Conservation (phyloP, 2,329 filamentous ascomycete genomes). For the Paraphoma sp. region DNA sequence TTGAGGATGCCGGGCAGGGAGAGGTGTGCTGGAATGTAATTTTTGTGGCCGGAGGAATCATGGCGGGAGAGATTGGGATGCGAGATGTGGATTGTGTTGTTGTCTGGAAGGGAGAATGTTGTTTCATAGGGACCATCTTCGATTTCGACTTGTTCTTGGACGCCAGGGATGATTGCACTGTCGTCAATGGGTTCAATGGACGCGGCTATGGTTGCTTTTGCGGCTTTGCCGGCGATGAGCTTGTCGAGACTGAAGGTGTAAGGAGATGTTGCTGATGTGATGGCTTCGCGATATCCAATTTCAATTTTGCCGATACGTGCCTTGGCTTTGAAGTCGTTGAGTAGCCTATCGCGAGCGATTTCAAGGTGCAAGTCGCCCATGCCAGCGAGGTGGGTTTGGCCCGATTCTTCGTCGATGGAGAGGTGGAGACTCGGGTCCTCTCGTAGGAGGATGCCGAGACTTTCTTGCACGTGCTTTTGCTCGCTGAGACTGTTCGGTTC, state of each 20-base stretch:
- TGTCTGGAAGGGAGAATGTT: conserved; percentile 57
- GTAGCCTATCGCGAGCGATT: conserved; percentile 85
- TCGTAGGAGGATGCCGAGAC: conserved; percentile 77
- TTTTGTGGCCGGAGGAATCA: conserved; percentile 36
- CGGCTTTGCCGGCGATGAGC: conserved; percentile 78
- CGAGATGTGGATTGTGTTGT: conserved; percentile 70
- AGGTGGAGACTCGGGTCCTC: conserved; percentile 94
- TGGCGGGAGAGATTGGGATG: conserved; percentile 58
- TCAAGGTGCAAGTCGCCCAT: conserved; percentile 98
- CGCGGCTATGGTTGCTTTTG: conserved; percentile 78
- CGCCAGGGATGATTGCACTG: conserved; percentile 17
- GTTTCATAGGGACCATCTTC: conserved; percentile 38
- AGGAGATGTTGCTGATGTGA: conserved; percentile 64
- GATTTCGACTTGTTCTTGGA: conserved; percentile 31
- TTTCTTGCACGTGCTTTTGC: conserved; percentile 78
- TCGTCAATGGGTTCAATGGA: conserved; percentile 66
- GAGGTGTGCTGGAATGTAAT: conserved; percentile 63
- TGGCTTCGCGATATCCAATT: conserved; percentile 90
- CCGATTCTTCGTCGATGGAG: conserved; percentile 84
- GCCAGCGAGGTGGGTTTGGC: conserved; percentile 89
- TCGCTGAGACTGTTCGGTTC: conserved; percentile 80
- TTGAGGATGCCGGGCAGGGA: conserved; percentile 57
- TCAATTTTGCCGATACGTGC: conserved; percentile 87
- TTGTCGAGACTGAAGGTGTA: conserved; percentile 75
- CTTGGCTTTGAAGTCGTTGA: conserved; percentile 88